Evolutionary conservation across 805 yeast genomes (phyloP), one percentile per base, ranked within the genome.

Genomic region (Torulaspora franciscae): DNA sequence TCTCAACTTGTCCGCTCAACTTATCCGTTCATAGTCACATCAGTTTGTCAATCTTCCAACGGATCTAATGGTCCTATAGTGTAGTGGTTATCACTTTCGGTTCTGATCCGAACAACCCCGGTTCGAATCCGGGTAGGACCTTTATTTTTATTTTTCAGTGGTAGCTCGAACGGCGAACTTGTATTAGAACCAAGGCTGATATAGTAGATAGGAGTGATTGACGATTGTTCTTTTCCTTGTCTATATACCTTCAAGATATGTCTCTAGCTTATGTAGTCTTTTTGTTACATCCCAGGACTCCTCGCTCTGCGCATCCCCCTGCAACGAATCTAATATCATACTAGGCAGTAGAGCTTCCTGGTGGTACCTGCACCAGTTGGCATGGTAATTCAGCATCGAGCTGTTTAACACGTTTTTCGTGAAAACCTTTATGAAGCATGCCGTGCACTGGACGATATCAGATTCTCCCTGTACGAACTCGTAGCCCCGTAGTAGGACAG

Each of bases 81-180:
- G 78, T 73, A 73, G 77, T 72, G 78, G 78, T 73, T 71, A 73
- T 73, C 78, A 73, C 78, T 64, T 69, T 73, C 76, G 78, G 78
- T 73, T 73, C 72, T 73, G 78, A 73, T 73, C 77, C 77, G 76
- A 66, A 66, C 76, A 77, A 80, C 86, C 83, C 84, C 84, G 77
- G 85, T 80, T 80, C 86, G 86, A 80, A 78, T 79, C 85, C 85
- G 85, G 85, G 85, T 77, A 76, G 80, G 85, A 80, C 83, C 85
- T 79, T 29, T 43, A 55, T 63, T 64, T 61, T 52, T 49, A 22
- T 36, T 13, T 29, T 35, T 5, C 9, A 8, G 7, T 5, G 37
- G 22, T 19, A 19, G 22, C 22, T 19, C 22, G 5, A 19, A 19
- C 22, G 5, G 22, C 22, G 22, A 19, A 19, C 22, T 19, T 19